These are phyloP conservation scores for Lactarius indigo DNA, from an alignment of 768 basidiomycete species.

Conservation along the genomic window DNA sequence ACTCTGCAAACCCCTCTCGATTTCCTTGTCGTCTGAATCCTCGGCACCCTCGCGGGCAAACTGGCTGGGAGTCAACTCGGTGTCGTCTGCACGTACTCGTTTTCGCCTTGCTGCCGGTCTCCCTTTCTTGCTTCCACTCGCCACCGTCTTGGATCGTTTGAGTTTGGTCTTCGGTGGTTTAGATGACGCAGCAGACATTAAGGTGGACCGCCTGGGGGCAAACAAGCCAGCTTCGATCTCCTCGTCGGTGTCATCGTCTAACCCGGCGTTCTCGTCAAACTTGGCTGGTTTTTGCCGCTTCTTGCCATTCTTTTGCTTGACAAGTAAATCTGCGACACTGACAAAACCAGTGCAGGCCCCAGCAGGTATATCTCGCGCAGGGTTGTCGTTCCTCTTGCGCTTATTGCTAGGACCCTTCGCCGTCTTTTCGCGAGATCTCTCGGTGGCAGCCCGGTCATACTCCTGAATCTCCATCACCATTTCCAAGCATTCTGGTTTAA, in stretches of 20 bases:
- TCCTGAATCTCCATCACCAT: constrained; percentile 79
- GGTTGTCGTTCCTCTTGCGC: constrained; percentile 67
- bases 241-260: constrained; percentile 66
- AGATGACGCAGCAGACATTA: constrained; percentile 39
- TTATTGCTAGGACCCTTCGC: constrained; percentile 43
- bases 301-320: constrained; percentile 44
- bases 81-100: constrained; percentile 30
- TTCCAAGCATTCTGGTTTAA: constrained; percentile 75
- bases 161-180: constrained; percentile 35
- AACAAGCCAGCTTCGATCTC: constrained; percentile 59
- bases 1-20: constrained; percentile 41
- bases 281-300: constrained; percentile 38
- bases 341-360: constrained; percentile 75
- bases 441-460: constrained; percentile 50
- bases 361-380: constrained; percentile 65
- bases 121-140: constrained; percentile 35
- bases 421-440: constrained; percentile 34
- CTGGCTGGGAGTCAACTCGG: constrained; percentile 37
- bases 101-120: constrained; percentile 22
- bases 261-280: constrained; percentile 48
- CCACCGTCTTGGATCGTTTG: constrained; percentile 41
- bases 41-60: constrained; percentile 45
- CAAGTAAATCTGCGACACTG: constrained; percentile 57
- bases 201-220: constrained; percentile 49
- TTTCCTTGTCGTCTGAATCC: constrained; percentile 54